phyloP scores from a whole-genome alignment of 75 land plant genomes.

The Selaginella moellendorffii region DNA sequence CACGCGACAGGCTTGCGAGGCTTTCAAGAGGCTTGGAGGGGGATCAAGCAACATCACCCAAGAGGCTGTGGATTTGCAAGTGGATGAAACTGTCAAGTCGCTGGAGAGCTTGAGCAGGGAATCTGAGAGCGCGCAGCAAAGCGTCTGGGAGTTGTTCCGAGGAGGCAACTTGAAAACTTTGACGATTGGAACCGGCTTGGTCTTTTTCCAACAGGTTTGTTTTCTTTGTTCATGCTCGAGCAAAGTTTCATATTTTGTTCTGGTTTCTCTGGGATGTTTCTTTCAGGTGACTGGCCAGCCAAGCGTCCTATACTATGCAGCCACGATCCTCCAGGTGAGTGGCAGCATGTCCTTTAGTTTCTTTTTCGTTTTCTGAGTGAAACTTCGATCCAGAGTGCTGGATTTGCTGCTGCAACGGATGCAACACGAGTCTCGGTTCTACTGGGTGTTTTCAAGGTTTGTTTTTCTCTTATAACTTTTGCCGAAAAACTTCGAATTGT shows the following conservation, averaged over 20 bases:
- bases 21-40: slow-evolving; percentile 36
- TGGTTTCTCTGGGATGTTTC: neutral
- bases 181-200: slow-evolving; percentile 73
- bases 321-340: slow-evolving; percentile 96
- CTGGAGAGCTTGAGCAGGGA: slow-evolving; percentile 22
- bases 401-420: slow-evolving; percentile 95
- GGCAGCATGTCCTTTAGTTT: neutral
- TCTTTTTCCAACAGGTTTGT: slow-evolving; percentile 83
- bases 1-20: slow-evolving; percentile 25
- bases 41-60: slow-evolving; percentile 20
- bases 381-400: slow-evolving; percentile 72
- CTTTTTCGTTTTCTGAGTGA: neutral
- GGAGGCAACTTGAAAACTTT: slow-evolving; percentile 89
- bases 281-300: slow-evolving; percentile 93
- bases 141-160: slow-evolving; percentile 59
- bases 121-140: slow-evolving; percentile 23
- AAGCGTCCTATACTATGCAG: slow-evolving; percentile 92
- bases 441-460: slow-evolving; percentile 79
- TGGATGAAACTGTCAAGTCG: slow-evolving; percentile 40
- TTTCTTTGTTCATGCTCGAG: neutral
- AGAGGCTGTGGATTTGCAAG: slow-evolving; percentile 25
- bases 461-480: neutral
- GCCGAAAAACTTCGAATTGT: neutral
- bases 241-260: neutral
- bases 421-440: slow-evolving; percentile 76